These are phyloP conservation scores for Posidonia australis DNA, from an alignment of 106 monocot genomes.

Conservation along the genomic window DNA sequence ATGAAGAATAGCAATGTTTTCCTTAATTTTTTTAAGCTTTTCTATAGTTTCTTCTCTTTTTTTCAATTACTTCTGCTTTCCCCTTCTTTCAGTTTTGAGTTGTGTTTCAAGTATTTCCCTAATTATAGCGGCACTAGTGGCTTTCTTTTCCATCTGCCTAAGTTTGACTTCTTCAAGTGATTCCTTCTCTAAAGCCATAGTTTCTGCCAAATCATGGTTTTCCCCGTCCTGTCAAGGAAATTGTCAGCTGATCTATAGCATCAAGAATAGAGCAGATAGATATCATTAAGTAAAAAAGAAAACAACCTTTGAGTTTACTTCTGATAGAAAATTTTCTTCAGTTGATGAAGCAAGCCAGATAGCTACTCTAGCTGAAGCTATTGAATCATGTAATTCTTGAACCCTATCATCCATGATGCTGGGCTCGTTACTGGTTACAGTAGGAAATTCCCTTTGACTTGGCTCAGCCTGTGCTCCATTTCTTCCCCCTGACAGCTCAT, in stretches of 20 bases:
- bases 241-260: not conserved
- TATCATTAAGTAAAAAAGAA: too few relatives aligned
- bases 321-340: constrained; percentile 6
- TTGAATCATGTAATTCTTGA: constrained; percentile 5
- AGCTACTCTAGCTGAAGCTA: not conserved
- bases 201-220: constrained; percentile 17
- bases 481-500: constrained; percentile 5
- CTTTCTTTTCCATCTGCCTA: constrained; percentile 33
- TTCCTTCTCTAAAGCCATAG: constrained; percentile 29
- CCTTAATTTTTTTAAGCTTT: constrained; percentile 28
- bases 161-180: constrained; percentile 33
- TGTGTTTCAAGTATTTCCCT: constrained; percentile 38
- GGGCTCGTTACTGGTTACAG: not conserved
- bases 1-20: constrained; percentile 32
- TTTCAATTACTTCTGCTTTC: constrained; percentile 23
- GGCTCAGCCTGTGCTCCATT: not conserved
- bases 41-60: constrained; percentile 23
- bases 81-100: constrained; percentile 18
- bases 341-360: constrained; percentile 17
- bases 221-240: constrained; percentile 12
- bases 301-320: not conserved
- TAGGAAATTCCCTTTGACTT: not conserved
- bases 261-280: too few relatives aligned
- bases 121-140: constrained; percentile 17
- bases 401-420: not conserved